Percentiles rank a stretch among this genome's conserved stretches.
Evolutionary conservation across 1,139 yeast species (phyloP).

Genomic region (Maudiozyma humilis): DNA sequence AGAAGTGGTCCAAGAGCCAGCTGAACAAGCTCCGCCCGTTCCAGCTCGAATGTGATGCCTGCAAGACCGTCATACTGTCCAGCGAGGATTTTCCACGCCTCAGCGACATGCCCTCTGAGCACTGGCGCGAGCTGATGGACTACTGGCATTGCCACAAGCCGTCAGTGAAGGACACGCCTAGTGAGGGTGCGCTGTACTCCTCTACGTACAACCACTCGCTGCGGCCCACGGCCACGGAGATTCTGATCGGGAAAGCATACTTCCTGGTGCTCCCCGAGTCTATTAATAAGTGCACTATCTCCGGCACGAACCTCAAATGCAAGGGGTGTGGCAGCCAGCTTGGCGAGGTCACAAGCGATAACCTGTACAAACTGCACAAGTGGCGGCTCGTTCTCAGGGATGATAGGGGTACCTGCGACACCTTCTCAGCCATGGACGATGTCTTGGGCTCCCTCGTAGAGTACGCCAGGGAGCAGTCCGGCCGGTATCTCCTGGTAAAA

Average conservation of each 20-base stretch:
- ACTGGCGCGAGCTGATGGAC: slow-evolving; percentile 94
- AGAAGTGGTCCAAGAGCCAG: slow-evolving; percentile 18
- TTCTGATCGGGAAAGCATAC: slow-evolving; percentile 25
- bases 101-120: slow-evolving; percentile 77
- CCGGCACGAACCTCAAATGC: slow-evolving; percentile 11
- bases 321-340: slow-evolving; percentile 12
- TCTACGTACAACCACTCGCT: slow-evolving; percentile 13
- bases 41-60: slow-evolving; percentile 15
- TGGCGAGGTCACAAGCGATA: slow-evolving; percentile 18
- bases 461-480: slow-evolving; percentile 18
- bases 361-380: slow-evolving; percentile 19
- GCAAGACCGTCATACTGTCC: slow-evolving; percentile 13
- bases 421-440: slow-evolving; percentile 18
- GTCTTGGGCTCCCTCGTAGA: slow-evolving; percentile 18
- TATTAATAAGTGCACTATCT: slow-evolving; percentile 6
- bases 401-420: slow-evolving; percentile 1
- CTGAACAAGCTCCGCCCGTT: slow-evolving; percentile 5
- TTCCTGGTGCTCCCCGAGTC: slow-evolving; percentile 16
- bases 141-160: slow-evolving; percentile 99
- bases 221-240: slow-evolving; percentile 20
- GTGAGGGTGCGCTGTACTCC: background rate
- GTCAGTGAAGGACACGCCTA: slow-evolving; percentile 22
- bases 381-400: slow-evolving; percentile 18
- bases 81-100: slow-evolving; percentile 26
- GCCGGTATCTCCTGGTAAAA: slow-evolving; percentile 17